Evolutionary conservation across 83 land plant species (phyloP), one percentile per base, ranked within the genome.

Genomic region (Diphasiastrum complanatum): DNA sequence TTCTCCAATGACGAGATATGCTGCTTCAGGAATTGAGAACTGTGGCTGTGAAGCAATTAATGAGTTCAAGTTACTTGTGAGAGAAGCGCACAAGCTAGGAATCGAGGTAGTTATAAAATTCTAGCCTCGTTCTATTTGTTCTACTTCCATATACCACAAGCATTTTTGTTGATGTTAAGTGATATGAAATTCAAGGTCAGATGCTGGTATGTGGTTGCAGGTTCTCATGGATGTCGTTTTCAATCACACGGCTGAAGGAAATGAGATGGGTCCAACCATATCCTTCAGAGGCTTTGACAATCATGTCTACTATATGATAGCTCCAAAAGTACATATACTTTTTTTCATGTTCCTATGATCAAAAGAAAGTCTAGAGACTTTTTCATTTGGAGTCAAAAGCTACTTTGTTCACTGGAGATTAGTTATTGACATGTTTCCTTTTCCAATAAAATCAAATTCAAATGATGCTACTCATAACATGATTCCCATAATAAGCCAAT

Each of bases 221-320:
- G 95, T 87, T 30, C 27, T 91, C 50, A 80, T 91, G 85, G 97
- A 91, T 74, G 91, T 91, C 49, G 97, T 91, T 28, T 87, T 87
- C 71, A 91, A 91, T 62, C 97, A 91, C 63, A 91, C 97, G 36
- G 96, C 96, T 36, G 97, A 91, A 75, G 97, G 97, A 57, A 91
- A 91, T 79, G 96, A 91, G 62, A 87, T 83, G 47, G 97, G 97
- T 51, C 97, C 95, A 31, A 83, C 70, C 35, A 58, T 91, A 24
- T 91, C 97, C n/a, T 91, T 91, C 54, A 78, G 97, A 66, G 97
- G 97, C 38, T 49, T 87, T 49, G 97, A 87, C 61, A 91, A 91
- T 51, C 74, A 81, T 68, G 86, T 83, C 35, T 91, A 82, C 67
- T 91, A 91, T 70, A 85, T 91, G 95, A 79, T 83, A 58, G 97